phyloP scores from a whole-genome alignment of 1,284 basidiomycete species.

The Naganishia cerealis region DNA sequence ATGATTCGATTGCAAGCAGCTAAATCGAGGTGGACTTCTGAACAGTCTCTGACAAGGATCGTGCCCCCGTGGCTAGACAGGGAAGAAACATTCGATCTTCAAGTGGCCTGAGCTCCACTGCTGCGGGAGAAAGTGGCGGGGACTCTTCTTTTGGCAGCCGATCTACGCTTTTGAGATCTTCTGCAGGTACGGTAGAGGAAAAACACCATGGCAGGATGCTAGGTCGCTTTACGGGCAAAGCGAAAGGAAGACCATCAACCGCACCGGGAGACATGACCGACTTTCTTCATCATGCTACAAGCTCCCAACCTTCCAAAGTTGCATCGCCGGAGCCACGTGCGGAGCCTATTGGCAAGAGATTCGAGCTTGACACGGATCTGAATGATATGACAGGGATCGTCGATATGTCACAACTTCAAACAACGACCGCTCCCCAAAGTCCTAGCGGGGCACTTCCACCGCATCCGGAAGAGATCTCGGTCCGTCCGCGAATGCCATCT shows the following conservation, averaged over 20 bases:
- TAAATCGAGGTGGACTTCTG: too few relatives aligned
- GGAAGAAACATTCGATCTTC: slow-evolving; percentile 6
- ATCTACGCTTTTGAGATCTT: slow-evolving; percentile 1
- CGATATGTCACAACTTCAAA: slow-evolving; percentile 54
- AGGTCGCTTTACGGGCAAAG: slow-evolving; percentile 25
- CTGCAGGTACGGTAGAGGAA: slow-evolving; percentile 8
- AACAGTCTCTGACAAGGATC: neutral
- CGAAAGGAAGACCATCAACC: slow-evolving; percentile 20
- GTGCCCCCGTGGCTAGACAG: neutral
- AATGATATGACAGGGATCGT: slow-evolving; percentile 82
- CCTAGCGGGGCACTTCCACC: slow-evolving; percentile 1
- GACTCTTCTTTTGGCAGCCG: slow-evolving; percentile 1
- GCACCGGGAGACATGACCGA: slow-evolving; percentile 14
- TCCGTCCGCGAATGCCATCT: slow-evolving; percentile 7
- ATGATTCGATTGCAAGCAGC: neutral
- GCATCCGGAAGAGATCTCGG: slow-evolving; percentile 16
- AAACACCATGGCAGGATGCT: slow-evolving; percentile 22
- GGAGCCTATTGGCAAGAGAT: slow-evolving; percentile 39
- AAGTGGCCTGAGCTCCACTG: slow-evolving; percentile 2
- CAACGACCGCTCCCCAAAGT: neutral
- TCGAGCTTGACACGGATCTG: slow-evolving; percentile 73
- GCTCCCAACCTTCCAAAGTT: neutral
- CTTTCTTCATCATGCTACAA: neutral
- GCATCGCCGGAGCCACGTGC: neutral
- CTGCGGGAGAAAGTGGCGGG: neutral